Evolutionary conservation across 306 rosid species (phyloP), one percentile per base, ranked within the genome.

Genomic region (Oemleria cerasiformis): DNA sequence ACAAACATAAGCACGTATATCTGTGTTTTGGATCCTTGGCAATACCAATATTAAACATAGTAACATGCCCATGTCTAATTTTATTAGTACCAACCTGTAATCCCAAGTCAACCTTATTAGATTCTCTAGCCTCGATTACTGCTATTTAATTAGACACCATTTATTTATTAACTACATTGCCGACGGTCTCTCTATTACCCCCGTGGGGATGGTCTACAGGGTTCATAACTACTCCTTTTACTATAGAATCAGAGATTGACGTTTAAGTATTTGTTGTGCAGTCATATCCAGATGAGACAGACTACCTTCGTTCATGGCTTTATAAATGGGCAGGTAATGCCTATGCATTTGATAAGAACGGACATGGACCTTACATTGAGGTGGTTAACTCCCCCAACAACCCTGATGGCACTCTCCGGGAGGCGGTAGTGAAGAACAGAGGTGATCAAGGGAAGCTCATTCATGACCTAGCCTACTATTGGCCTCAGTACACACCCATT

Each of bases 261-360:
- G 5, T 5, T 51, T n/a, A 51, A 7, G n/a, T 7, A 42, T 42
- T 42, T 4, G 6, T 51, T 51, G 36, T 68, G 77, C 78, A 93
- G 97, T 84, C 81, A 65, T 93, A 93, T 71, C 62, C 20, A 40
- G 92, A 84, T 0, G 84, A 84, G 74, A 55, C 84, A n/a, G 79
- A 70, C 8, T 16, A 70, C 30, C 9, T 88, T 49, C 73, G 77
- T 20, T 85, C 98, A 30, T 62, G 78, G 69, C 20, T 87, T 9
- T 87, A 79, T 83, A 87, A 84, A 43, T 93, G 98, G 97, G 81
- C 6, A 17, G 98, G 97, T 7, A 88, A 93, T 78, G 98, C 98
- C 5, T 8, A 51, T 59, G 41, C 47, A 40, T 88, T 79, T 58
- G 74, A 84, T 19, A 55, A 55, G 3, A 71, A 82, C 23, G 77